These are phyloP conservation scores for Geotrichum carabidarum DNA, from an alignment of 1,139 yeast species.

Conservation along the genomic window DNA sequence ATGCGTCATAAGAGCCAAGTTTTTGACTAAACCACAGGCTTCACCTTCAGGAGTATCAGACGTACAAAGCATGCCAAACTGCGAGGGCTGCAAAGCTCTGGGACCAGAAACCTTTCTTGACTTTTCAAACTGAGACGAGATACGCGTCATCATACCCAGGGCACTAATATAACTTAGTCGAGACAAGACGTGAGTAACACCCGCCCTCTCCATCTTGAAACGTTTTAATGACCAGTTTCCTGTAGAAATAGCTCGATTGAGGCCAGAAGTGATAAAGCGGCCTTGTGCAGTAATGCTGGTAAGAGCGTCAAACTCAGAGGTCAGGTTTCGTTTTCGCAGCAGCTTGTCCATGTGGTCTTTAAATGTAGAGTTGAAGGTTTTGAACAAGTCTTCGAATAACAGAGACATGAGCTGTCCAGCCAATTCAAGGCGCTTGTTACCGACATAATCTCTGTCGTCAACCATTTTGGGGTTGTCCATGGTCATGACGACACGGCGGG, in stretches of 20 bases:
- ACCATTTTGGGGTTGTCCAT: constrained; percentile 93
- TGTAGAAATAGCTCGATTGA: constrained; percentile 93
- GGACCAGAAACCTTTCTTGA: constrained; percentile 98
- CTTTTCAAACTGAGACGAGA: constrained; percentile 94
- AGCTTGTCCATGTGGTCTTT: constrained; percentile 92
- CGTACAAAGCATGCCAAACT: constrained; percentile 97
- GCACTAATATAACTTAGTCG: constrained; percentile 91
- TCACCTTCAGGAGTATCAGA: constrained; percentile 99
- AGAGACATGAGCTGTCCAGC: constrained; percentile 97
- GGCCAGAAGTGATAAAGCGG: constrained; percentile 86
- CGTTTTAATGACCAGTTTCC: constrained; percentile 98
- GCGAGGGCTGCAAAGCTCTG: constrained; percentile 97
- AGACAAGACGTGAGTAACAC: constrained; percentile 93
- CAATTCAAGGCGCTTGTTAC: constrained; percentile 92
- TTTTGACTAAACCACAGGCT: constrained; percentile 97
- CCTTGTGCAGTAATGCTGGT: constrained; percentile 85
- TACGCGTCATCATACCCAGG: constrained; percentile 99
- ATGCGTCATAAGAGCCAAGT: constrained; percentile 95
- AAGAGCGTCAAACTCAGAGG: constrained; percentile 91
- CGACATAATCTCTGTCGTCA: constrained; percentile 97
- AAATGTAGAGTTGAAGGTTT: constrained; percentile 90
- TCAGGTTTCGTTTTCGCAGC: constrained; percentile 86
- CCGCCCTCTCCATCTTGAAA: constrained; percentile 99
- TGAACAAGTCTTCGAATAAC: constrained; percentile 91
- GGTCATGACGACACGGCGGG: constrained; percentile 92